Evolutionary conservation across 2,329 filamentous ascomycete species (phyloP), one percentile per base, ranked within the genome.

Genomic region (Pseudocercospora vitis): DNA sequence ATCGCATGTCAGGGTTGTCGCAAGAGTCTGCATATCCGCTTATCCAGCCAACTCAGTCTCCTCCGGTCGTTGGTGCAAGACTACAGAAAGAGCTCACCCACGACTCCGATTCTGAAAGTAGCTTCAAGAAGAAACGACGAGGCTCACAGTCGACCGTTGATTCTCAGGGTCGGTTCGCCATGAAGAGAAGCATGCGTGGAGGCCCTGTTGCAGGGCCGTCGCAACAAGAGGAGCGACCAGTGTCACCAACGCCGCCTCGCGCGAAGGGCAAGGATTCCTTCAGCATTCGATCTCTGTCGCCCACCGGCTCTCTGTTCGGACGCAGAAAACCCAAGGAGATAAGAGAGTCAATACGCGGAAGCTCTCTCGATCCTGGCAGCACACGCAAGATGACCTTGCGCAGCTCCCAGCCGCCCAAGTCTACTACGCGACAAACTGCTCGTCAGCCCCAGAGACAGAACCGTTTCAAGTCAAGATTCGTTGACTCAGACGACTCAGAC

Each of bases 121-220:
- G 89, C 68, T 96, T 96, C 74, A 87, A 82, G 65, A 85, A 89
- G 37, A 80, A 56, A 73, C 79, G 31, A 68, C 74, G 48, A 67
- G 70, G 4, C 5, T 53, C 61, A 53, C 48, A 55, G 45, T 56
- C 68, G 52, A 48, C 64, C 1, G 50, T 58, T 3, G 71, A 72
- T 33, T 71, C 77, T 37, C 77, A 78, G 0, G 74, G 75, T 3
- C 65, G 72, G 19, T 80, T 83, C 49, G 79, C 76, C 1, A 89
- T 95, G 77, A 85, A 85, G 53, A 80, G 78, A 48, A 89, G 88
- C 1, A 88, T 96, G 88, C 81, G 91, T 55, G 73, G 72, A 21
- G 67, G 71, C 21, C 68, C 75, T 16, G 69, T 73, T 7, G 60
- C 69, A 42, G 67, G 70, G 7, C 70, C 75, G 29, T 19, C 52